Evolutionary conservation across 306 rosid genomes (phyloP).

Genomic region (Dicorynia guianensis): DNA sequence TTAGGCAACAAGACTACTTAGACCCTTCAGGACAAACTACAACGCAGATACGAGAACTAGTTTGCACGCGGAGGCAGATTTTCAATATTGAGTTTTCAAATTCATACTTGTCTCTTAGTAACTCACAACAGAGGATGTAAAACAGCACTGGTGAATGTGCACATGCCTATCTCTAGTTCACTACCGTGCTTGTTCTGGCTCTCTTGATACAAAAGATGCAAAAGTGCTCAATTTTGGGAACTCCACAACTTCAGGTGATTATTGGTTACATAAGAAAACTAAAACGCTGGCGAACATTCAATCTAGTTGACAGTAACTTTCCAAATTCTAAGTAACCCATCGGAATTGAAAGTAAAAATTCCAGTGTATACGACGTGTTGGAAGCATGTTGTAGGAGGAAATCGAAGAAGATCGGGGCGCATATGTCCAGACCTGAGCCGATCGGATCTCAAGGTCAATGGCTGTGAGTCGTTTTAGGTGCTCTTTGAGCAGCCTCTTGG

Average conservation of each 20-base stretch:
- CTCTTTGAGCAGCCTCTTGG: constrained; percentile 78
- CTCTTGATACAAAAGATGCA: background rate
- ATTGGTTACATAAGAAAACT: background rate
- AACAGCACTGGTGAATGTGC: too few species aligned
- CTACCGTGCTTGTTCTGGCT: too few species aligned
- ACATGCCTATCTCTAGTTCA: too few species aligned
- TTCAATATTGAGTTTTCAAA: too few species aligned
- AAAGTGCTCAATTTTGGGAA: background rate
- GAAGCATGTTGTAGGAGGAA: background rate
- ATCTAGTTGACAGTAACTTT: background rate
- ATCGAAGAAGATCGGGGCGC: background rate
- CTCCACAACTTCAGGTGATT: background rate
- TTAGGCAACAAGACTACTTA: background rate
- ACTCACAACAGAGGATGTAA: too few species aligned
- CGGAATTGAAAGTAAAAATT: too few species aligned
- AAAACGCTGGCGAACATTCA: background rate
- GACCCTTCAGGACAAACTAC: background rate
- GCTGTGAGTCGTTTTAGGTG: constrained; percentile 72
- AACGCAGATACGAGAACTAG: too few species aligned
- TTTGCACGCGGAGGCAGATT: too few species aligned
- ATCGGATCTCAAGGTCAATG: constrained; percentile 67
- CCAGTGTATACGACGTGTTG: background rate
- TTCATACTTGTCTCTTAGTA: too few species aligned
- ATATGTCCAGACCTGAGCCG: constrained; percentile 59
- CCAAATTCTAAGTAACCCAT: background rate